Base-by-base conservation (phyloP, 768 basidiomycete species). In the Mycena metata region DNA sequence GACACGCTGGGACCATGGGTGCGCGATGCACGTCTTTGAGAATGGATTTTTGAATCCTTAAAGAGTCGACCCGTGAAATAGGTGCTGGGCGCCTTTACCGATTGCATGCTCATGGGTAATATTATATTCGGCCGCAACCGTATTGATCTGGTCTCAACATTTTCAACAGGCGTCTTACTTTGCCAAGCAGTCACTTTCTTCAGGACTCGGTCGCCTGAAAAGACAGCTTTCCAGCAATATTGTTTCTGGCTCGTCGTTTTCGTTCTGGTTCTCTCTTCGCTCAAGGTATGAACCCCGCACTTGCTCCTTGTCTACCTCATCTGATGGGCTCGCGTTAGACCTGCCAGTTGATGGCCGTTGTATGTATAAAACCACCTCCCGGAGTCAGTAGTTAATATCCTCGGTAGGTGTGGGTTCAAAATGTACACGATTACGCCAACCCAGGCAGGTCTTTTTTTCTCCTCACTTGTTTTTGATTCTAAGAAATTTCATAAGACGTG, bases 1-100 rank as follows among this genome's bases (percentile, higher is more conserved):
- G 59, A 36, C 4, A 36, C 63, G 26, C 59, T 72, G 9, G 70
- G 70, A 13, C 67, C 70, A 23, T 72, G 70, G 70, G 70, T 72
- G 16, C n/a, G 47, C n/a, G n/a, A n/a, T 39, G 11, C 10, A 10
- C 11, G 39, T 39, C 10, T 39, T 15, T 39, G 10, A 10, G 2
- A 21, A n/a, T 19, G 10, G 19, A 33, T 10, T 2, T 21, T 3
- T 51, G 16, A n/a, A 2, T 19, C n/a, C 3, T 17, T 12, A 24
- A 13, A 56, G 10, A 45, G 5, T 2, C 5, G 0, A 19, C n/a
- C n/a, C n/a, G 16, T 5, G 30, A 30, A 30, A 30, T 33, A 72
- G 70, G 70, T 72, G 3, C 43, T 72, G 21, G 70, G 67, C 0
- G 67, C 21, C 10, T 61, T 61, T 33, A 10, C 58, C 26, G 70